Conservation (phyloP, 371 early-diverging fungal genomes). For the Phascolomyces articulosus region DNA sequence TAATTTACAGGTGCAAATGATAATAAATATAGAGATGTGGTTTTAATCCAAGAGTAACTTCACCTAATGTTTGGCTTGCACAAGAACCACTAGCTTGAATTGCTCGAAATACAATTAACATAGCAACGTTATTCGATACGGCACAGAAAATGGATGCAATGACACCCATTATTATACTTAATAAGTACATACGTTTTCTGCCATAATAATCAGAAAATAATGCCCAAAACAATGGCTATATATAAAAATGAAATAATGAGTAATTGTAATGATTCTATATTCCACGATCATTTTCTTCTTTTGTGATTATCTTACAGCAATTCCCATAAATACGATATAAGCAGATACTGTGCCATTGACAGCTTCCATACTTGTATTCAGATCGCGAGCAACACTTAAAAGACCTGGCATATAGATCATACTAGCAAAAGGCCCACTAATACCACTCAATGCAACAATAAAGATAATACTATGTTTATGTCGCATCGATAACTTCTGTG, state of each 20-base stretch:
- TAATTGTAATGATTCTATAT: too few relatives aligned
- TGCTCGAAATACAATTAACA: conserved; percentile 64
- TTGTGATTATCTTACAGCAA: conserved; percentile 21
- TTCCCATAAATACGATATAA: conserved; percentile 39
- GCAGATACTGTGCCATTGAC: conserved; percentile 44
- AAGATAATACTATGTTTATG: too few relatives aligned
- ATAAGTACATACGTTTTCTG: conserved; percentile 61
- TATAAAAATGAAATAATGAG: conserved; percentile 1
- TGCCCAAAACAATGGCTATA: conserved; percentile 65
- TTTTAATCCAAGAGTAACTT: conserved; percentile 13
- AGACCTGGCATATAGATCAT: conserved; percentile 52
- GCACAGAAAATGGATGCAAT: conserved; percentile 67
- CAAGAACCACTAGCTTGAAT: conserved; percentile 70
- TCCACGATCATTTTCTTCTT: too few relatives aligned
- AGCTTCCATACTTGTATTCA: conserved; percentile 31
- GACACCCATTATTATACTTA: conserved; percentile 54
- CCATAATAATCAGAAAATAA: conserved; percentile 65
- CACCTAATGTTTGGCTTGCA: conserved; percentile 66
- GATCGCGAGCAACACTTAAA: conserved; percentile 32
- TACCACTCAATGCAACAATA: too few relatives aligned
- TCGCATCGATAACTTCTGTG: too few relatives aligned
- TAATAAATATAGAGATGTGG: too few relatives aligned
- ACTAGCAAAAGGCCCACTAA: too few relatives aligned
- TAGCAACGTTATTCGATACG: conserved; percentile 45
- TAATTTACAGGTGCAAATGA: too few relatives aligned